phyloP scores from a whole-genome alignment of 129 eudicot species.

The Silybum marianum region DNA sequence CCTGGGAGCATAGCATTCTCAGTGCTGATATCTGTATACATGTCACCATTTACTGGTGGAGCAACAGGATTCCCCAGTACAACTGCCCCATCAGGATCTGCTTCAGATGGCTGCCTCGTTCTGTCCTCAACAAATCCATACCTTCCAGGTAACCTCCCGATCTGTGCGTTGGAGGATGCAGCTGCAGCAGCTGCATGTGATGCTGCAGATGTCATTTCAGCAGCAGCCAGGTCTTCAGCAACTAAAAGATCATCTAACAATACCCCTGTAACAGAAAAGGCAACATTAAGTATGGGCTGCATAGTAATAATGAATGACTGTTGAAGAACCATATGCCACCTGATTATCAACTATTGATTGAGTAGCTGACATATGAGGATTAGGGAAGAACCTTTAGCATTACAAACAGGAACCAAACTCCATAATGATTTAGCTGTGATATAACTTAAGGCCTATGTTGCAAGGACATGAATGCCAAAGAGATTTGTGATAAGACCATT shows the following conservation, averaged over 20 bases:
- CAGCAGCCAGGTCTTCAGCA: constrained; percentile 99
- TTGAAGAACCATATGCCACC: background rate
- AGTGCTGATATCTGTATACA: constrained; percentile 86
- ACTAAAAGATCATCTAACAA: constrained; percentile 93
- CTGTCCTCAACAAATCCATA: constrained; percentile 86
- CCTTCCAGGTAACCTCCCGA: constrained; percentile 69
- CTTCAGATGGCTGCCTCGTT: constrained; percentile 51
- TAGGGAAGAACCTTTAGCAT: background rate
- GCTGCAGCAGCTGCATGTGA: constrained; percentile 99
- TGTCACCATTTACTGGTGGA: constrained; percentile 94
- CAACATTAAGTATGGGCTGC: constrained; percentile 18
- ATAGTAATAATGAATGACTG: background rate
- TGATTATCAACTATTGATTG: background rate
- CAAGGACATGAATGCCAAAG: no score
- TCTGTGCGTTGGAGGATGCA: constrained; percentile 70
- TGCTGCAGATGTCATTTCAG: constrained; percentile 92
- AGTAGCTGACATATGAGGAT: background rate
- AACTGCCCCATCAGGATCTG: constrained; percentile 78
- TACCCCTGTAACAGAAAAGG: constrained; percentile 55
- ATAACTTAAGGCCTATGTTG: no score
- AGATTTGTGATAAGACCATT: no score
- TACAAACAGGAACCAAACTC: background rate
- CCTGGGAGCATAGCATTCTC: constrained; percentile 90
- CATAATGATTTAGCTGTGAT: background rate
- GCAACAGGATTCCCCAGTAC: constrained; percentile 97